Base-by-base conservation (phyloP, 1,284 basidiomycete species). In the Melampsora occidentalis region DNA sequence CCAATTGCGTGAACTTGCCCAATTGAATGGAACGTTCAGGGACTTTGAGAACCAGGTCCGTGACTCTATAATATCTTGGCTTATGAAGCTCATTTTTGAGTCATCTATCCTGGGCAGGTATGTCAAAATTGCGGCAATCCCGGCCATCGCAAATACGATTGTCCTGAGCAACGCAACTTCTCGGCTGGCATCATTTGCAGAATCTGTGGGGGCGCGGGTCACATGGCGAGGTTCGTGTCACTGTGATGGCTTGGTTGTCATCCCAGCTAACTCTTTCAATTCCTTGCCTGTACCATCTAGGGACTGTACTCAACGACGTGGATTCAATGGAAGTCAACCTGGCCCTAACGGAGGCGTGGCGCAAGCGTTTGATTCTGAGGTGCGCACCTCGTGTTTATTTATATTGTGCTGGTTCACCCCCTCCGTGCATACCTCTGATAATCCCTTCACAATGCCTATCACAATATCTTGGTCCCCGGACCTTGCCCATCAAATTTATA, bases 31-130 rank as follows among this genome's bases (percentile, higher is more conserved):
- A 84, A 99, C 97, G 33, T 89, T 99, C 77, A 93, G 97, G 80
- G 97, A 99, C 83, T 97, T 99, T 84, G 97, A 99, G 85, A 98
- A 98, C 82, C 97, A 99, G 85, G 89, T 98, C 79, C 98, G 97
- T 85, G 95, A 97, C 85, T 79, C 69, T 46, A 77, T 78, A 97
- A 97, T 82, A 97, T 95, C 85, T 94, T 94, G 2, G 83, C 91
- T 92, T 78, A 89, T 93, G 79, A 93, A 93, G 68, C 82, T 84
- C 82, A 84, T 83, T 80, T 78, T 77, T 81, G 80, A 10, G 79
- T 80, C 10, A 80, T 81, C 68, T 46, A 48, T 71, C 64, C 39
- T 42, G 39, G 39, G 12, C 28, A 77, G 73, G 67, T 75, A 65
- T 71, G 77, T 31, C 77, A 72, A 77, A 77, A 75, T 48, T 73